A percentile compares a stretch with the other conserved stretches of the same genome.
Conservation (phyloP, 73 alveolate genomes). For the Paramecium primaurelia region DNA sequence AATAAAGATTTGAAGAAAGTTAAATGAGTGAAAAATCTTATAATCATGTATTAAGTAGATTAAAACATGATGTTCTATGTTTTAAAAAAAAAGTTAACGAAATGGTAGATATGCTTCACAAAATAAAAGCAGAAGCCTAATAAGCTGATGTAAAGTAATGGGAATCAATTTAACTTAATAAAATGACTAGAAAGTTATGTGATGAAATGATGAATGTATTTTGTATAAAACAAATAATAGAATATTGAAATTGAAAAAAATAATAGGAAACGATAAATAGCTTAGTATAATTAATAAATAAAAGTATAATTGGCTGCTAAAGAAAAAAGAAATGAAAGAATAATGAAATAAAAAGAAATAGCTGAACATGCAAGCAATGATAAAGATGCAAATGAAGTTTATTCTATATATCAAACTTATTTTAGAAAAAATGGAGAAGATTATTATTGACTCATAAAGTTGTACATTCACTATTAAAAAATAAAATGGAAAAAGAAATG, state of each 20-base stretch:
- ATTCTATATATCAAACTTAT: neutral
- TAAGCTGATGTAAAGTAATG: slow-evolving; percentile 68
- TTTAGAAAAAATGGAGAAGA: slow-evolving; percentile 78
- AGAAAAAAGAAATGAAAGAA: slow-evolving; percentile 61
- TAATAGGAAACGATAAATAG: slow-evolving; percentile 46
- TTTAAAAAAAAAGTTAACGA: slow-evolving; percentile 66
- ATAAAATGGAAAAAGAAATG: slow-evolving; percentile 90
- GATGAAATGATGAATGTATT: slow-evolving; percentile 70
- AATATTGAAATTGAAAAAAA: slow-evolving; percentile 52
- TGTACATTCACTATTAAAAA: slow-evolving; percentile 73
- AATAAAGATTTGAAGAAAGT: slow-evolving; percentile 70
- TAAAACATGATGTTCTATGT: slow-evolving; percentile 81
- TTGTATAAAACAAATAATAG: neutral
- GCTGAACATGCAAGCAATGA: slow-evolving; percentile 70
- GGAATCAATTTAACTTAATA: slow-evolving; percentile 67
- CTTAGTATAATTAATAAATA: slow-evolving; percentile 53
- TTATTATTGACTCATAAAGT: slow-evolving; percentile 70
- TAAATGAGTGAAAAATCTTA: slow-evolving; percentile 65
- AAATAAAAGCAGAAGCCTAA: slow-evolving; percentile 43
- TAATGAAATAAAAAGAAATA: slow-evolving; percentile 48
- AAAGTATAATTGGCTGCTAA: slow-evolving; percentile 52
- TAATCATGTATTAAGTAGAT: slow-evolving; percentile 72
- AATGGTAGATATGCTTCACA: slow-evolving; percentile 52
- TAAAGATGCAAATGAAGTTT: slow-evolving; percentile 64
- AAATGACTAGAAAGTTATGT: slow-evolving; percentile 68